Evolutionary conservation across 1,284 basidiomycete genomes (phyloP).

Genomic region (Leccinum pseudoinsigne): DNA sequence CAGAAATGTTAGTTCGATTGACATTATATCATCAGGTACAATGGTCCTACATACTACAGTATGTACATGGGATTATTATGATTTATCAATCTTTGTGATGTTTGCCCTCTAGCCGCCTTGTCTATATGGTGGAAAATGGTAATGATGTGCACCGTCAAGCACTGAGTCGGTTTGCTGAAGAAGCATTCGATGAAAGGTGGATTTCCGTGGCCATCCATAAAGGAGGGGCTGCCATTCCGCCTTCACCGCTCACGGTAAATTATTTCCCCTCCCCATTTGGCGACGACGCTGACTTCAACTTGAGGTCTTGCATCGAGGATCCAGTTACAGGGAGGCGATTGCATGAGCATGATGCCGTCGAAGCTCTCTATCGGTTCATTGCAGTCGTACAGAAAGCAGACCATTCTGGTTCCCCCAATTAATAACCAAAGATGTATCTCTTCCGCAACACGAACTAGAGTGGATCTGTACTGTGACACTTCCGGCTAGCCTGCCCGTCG

Average conservation of each 20-base stretch:
- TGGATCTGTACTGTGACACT: constrained; percentile 54
- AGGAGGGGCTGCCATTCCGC: constrained; percentile 46
- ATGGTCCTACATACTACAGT: too few species aligned
- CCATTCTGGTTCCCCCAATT: constrained; percentile 39
- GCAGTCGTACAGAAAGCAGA: constrained; percentile 23
- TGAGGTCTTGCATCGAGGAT: constrained; percentile 39
- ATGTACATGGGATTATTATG: too few species aligned
- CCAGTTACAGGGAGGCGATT: constrained; percentile 59
- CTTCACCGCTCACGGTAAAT: constrained; percentile 41
- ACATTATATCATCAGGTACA: too few species aligned
- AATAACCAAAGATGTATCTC: constrained; percentile 27
- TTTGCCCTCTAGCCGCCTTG: constrained; percentile 48
- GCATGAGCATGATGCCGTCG: constrained; percentile 51
- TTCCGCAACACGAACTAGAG: constrained; percentile 11
- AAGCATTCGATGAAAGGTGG: constrained; percentile 40
- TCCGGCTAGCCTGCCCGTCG: constrained; percentile 41
- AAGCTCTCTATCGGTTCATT: constrained; percentile 54
- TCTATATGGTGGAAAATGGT: constrained; percentile 63
- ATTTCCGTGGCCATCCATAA: constrained; percentile 41
- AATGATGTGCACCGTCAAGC: constrained; percentile 55
- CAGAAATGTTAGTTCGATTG: too few species aligned
- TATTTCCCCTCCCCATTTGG: constrained; percentile 46
- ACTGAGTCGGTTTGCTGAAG: constrained; percentile 38
- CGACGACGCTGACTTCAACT: constrained; percentile 44
- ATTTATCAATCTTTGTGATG: constrained; percentile 6